Conservation (phyloP, 1,284 basidiomycete species). For the Ganoderma sp. region DNA sequence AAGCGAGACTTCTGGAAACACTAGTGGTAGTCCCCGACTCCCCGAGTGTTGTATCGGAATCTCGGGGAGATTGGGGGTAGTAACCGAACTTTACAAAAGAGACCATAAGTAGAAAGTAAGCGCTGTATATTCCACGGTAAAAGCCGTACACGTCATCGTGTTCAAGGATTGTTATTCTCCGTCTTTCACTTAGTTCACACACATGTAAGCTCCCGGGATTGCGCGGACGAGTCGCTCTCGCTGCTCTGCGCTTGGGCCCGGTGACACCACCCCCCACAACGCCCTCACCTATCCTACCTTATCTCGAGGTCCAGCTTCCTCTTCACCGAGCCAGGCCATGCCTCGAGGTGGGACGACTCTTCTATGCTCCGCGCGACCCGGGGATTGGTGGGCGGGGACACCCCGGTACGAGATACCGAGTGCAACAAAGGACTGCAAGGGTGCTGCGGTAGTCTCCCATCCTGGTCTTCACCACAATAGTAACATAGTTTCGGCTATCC, state of each 20-base stretch:
- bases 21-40: not conserved
- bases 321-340: constrained; percentile 10
- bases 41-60: constrained; percentile 4
- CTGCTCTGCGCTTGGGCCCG: constrained; percentile 13
- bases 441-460: constrained; percentile 20
- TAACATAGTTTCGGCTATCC: constrained; percentile 3
- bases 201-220: constrained; percentile 8
- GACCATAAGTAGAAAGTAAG: not conserved
- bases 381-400: constrained; percentile 13
- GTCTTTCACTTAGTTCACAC: not conserved
- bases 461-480: constrained; percentile 18
- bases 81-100: not conserved
- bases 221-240: constrained; percentile 3
- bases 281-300: constrained; percentile 17
- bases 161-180: not conserved
- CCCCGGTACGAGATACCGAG: constrained; percentile 8
- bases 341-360: constrained; percentile 7
- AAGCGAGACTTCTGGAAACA: not conserved
- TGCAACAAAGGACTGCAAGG: constrained; percentile 24
- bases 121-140: not conserved
- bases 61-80: not conserved
- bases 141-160: not conserved
- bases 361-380: not conserved
- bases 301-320: not conserved
- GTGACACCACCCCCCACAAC: constrained; percentile 4